Conservation (phyloP, 2,329 filamentous ascomycete species). For the Clonostachys byssicola region DNA sequence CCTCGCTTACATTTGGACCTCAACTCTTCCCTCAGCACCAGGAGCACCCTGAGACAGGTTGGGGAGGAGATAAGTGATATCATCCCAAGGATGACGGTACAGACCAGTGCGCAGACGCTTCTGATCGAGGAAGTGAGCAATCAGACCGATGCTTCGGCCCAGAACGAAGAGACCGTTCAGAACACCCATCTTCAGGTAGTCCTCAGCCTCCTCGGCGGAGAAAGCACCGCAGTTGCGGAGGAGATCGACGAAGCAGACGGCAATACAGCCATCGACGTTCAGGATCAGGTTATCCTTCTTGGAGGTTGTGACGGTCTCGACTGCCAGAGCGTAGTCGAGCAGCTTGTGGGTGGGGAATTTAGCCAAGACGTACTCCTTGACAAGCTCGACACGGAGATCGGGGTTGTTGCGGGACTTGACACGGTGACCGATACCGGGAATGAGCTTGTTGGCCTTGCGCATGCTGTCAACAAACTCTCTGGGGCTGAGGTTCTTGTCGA, state of each 20-base stretch:
- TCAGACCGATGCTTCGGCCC: conserved; percentile 94
- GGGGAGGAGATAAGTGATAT: conserved; percentile 92
- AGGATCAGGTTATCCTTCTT: conserved; percentile 99
- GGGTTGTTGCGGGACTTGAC: conserved; percentile 99
- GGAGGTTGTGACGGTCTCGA: conserved; percentile 96
- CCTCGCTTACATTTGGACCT: conserved; percentile 67
- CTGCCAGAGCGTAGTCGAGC: conserved; percentile 96
- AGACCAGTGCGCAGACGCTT: conserved; percentile 98
- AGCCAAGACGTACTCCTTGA: conserved; percentile 97
- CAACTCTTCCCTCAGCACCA: conserved; percentile 80
- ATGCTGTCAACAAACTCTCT: conserved; percentile 99
- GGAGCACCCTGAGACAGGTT: conserved; percentile 68
- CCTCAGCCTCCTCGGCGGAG: conserved; percentile 92
- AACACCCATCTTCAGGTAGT: conserved; percentile 98
- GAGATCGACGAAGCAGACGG: conserved; percentile 97
- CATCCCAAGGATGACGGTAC: conserved; percentile 99
- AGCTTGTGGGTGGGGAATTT: conserved; percentile 98
- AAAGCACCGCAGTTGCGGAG: conserved; percentile 98
- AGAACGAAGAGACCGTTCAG: conserved; percentile 99
- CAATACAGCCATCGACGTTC: conserved; percentile 97
- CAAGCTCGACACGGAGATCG: conserved; percentile 97
- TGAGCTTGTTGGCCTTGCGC: conserved; percentile 99
- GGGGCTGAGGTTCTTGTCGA: conserved; percentile 95
- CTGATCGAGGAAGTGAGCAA: conserved; percentile 99
- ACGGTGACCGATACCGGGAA: conserved; percentile 97